A percentile compares a stretch with the other conserved stretches of the same genome.
These are phyloP conservation scores for Pyrenophora seminiperda DNA, from an alignment of 2,329 filamentous ascomycete species.

Conservation along the genomic window DNA sequence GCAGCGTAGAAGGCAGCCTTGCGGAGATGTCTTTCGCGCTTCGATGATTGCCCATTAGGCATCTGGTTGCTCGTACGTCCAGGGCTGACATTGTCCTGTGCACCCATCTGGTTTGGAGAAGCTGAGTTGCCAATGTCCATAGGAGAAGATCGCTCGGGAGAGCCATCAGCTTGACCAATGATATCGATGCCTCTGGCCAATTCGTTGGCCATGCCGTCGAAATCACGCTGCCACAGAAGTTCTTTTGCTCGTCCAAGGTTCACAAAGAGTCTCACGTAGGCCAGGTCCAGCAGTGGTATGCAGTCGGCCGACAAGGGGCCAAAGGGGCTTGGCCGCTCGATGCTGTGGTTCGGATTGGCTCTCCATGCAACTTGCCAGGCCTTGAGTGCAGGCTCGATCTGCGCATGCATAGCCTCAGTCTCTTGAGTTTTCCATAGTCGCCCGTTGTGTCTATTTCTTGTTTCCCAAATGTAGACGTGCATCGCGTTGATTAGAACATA, in stretches of 20 bases:
- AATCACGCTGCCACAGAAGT: constrained; percentile 91
- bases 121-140: constrained; percentile 37
- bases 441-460: constrained; percentile 84
- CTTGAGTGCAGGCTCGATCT: constrained; percentile 90
- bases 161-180: constrained; percentile 71
- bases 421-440: constrained; percentile 90
- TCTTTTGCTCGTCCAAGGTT: constrained; percentile 92
- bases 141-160: constrained; percentile 53
- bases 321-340: constrained; percentile 83
- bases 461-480: constrained; percentile 99
- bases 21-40: constrained; percentile 83
- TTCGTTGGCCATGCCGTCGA: constrained; percentile 88
- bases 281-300: constrained; percentile 87
- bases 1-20: constrained; percentile 96
- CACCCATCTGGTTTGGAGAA: constrained; percentile 30
- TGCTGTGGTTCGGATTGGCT: constrained; percentile 79
- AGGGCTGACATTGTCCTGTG: constrained; percentile 37
- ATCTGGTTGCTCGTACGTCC: constrained; percentile 41
- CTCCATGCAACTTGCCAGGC: constrained; percentile 95
- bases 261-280: constrained; percentile 90
- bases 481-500: constrained; percentile 90
- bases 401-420: constrained; percentile 92
- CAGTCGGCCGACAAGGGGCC: constrained; percentile 88
- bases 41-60: constrained; percentile 60
- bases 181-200: constrained; percentile 78